phyloP scores from a whole-genome alignment of 208 protist species.

The Herpetomonas samuelpessoai region DNA sequence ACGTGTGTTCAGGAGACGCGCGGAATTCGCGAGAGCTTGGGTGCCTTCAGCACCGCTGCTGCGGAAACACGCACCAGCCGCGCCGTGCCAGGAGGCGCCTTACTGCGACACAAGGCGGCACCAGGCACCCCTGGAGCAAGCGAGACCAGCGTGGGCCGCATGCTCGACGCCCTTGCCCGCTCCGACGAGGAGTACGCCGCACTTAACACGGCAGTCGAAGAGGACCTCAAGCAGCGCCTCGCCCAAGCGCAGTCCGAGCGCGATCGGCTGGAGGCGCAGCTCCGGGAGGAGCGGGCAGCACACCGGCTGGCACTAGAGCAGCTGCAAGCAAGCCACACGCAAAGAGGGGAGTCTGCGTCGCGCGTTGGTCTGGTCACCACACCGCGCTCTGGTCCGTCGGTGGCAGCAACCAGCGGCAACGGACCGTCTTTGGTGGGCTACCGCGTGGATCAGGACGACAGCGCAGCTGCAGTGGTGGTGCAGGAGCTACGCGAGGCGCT shows the following conservation, averaged over 20 bases:
- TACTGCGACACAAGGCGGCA: conserved; percentile 5
- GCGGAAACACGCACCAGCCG: no score
- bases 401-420: not conserved
- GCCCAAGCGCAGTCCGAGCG: not conserved
- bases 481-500: conserved; percentile 4
- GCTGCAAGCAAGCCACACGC: not conserved
- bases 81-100: not conserved
- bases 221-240: not conserved
- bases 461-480: not conserved
- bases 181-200: conserved; percentile 24
- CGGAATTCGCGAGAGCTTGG: conserved; percentile 24
- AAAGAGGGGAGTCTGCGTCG: not conserved
- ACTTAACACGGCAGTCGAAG: conserved; percentile 12
- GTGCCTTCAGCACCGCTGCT: conserved; percentile 9
- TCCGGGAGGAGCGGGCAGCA: not conserved
- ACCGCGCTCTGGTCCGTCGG: not conserved
- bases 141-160: conserved; percentile 12
- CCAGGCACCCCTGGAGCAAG: not conserved
- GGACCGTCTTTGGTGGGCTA: not conserved
- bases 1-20: conserved; percentile 22
- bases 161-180: conserved; percentile 27
- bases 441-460: not conserved
- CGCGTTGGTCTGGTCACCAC: not conserved
- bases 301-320: not conserved
- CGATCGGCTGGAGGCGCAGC: not conserved